A percentile compares a stretch with the other conserved stretches of the same genome.
phyloP scores from a whole-genome alignment of 2,329 filamentous ascomycete genomes.

The Metarhizium anisopliae region DNA sequence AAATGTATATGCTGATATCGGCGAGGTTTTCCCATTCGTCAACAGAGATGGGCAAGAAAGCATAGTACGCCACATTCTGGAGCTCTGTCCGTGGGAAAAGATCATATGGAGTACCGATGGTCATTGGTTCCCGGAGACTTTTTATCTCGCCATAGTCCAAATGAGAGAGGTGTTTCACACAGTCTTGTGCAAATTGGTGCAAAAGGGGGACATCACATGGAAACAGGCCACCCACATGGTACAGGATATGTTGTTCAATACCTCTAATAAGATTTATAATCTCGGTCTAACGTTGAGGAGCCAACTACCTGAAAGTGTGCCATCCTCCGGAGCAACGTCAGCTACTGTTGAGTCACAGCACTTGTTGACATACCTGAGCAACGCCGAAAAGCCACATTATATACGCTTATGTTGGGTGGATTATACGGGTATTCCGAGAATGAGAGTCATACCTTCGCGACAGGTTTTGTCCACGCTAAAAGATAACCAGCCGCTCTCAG shows the following conservation, averaged over 20 bases:
- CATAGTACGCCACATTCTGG: conserved; percentile 62
- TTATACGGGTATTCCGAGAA: conserved; percentile 60
- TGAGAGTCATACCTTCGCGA: conserved; percentile 58
- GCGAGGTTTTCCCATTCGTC: conserved; percentile 72
- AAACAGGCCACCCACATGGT: conserved; percentile 55
- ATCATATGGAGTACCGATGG: conserved; percentile 75
- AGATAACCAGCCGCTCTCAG: conserved; percentile 32
- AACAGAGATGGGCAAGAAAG: conserved; percentile 67
- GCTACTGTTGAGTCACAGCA: neutral
- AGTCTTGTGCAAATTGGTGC: conserved; percentile 59
- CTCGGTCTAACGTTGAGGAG: conserved; percentile 25
- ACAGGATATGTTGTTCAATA: conserved; percentile 64
- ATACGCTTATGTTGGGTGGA: conserved; percentile 72
- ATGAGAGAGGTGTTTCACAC: conserved; percentile 61
- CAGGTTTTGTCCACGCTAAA: conserved; percentile 40
- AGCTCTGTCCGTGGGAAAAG: conserved; percentile 66
- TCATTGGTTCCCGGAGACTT: conserved; percentile 72
- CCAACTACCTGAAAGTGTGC: neutral
- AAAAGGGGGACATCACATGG: conserved; percentile 51
- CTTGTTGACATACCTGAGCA: neutral
- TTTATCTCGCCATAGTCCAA: conserved; percentile 62
- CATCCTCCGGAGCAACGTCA: neutral
- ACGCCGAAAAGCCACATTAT: conserved; percentile 28
- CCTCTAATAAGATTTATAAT: conserved; percentile 66
- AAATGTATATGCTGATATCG: conserved; percentile 76